Evolutionary conservation across 2,329 filamentous ascomycete species (phyloP), one percentile per base, ranked within the genome.

Genomic region (Penicillium sp.): DNA sequence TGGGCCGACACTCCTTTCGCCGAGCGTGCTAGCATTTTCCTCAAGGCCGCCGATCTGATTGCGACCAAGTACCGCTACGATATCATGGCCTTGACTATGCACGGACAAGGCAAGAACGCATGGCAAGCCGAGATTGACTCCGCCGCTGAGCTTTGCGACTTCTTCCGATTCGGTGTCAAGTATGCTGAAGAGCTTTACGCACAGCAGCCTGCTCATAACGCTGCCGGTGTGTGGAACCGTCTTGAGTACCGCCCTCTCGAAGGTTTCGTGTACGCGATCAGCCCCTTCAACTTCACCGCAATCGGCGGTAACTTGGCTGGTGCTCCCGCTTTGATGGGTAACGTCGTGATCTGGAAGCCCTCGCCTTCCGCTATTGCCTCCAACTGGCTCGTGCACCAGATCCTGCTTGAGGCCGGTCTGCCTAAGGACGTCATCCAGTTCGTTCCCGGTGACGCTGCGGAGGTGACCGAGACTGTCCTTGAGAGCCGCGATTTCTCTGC

Each of bases 71-170:
- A 98, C 73, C 82, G 93, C 66, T 96, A 95, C 72, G 88, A 96
- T 49, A 81, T 98, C 61, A 95, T 97, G 87, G 91, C 93, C 7
- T 82, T 88, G 39, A 96, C 93, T 13, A 95, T 97, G 82, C 77
- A 95, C 29, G 93, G 91, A 53, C 91, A 98, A 73, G 91, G 93
- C 63, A 97, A 97, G 81, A 97, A 96, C 69, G 88, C 88, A 42
- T 97, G 89, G 89, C 91, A 98, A 72, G 91, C 93, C n/a, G 91
- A 98, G 77, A 97, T 97, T 57, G 91, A 97, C 70, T 80, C 90
- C 34, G 91, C 91, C 17, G 91, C 91, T 8, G 93, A 98, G 77
- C 73, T 95, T 61, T 85, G 82, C 60, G 91, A 98, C 69, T 97
- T 97, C 72, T 75, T 97, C 67, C 82, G 89, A 65, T 76, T 96